Conservation (phyloP, 805 yeast genomes). For the Pichia exigua region DNA sequence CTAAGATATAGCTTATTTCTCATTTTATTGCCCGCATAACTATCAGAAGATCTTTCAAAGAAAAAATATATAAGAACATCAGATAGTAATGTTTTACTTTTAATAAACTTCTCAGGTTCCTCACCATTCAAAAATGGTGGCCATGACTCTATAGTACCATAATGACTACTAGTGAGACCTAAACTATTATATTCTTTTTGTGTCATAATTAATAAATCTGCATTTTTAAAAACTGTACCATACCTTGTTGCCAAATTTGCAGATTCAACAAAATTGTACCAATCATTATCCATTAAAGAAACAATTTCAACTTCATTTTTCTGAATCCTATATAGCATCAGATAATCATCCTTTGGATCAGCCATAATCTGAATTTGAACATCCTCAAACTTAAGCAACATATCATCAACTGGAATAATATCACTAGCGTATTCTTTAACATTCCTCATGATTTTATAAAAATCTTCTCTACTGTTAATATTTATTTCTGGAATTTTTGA, state of each 20-base stretch:
- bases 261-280: conserved; percentile 10
- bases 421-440: conserved; percentile 28
- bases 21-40: conserved; percentile 24
- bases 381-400: conserved; percentile 57
- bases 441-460: conserved; percentile 44
- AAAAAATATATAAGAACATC: conserved; percentile 56
- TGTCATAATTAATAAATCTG: conserved; percentile 63
- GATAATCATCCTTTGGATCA: conserved; percentile 43
- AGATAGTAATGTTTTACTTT: conserved; percentile 38
- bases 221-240: conserved; percentile 60
- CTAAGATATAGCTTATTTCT: conserved; percentile 50
- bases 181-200: conserved; percentile 42
- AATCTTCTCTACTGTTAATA: conserved; percentile 24
- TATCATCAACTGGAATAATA: conserved; percentile 42
- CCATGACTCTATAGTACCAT: conserved; percentile 65
- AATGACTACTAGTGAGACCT: conserved; percentile 30
- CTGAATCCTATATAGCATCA: conserved; percentile 68
- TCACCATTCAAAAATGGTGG: conserved; percentile 83
- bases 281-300: conserved; percentile 41
- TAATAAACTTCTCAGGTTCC: conserved; percentile 41
- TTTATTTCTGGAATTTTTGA: background rate
- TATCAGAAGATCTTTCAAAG: conserved; percentile 45
- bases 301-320: conserved; percentile 59
- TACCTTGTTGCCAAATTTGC: conserved; percentile 53
- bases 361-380: conserved; percentile 76